Base-by-base conservation (phyloP, 306 rosid species). In the Inga oerstediana region DNA sequence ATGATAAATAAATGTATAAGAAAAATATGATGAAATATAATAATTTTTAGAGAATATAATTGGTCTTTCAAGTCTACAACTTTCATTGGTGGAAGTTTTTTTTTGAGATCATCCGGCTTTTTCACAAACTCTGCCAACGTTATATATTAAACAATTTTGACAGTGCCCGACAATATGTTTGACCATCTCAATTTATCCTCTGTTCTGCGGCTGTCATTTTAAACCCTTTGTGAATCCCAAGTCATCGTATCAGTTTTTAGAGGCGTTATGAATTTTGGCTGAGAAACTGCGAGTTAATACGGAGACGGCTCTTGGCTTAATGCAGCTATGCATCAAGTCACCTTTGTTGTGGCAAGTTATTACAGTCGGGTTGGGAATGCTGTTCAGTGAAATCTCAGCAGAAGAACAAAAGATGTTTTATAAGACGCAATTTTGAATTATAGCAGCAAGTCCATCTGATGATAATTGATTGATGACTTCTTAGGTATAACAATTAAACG, bases 1-100 rank as follows among this genome's bases (percentile, higher is more conserved):
- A 27, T 27, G 30, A 27, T 27, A 27, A 27, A 27, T 27, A 27
- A 27, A 27, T 27, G 30, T 27, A 27, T 27, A 27, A 27, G 30
- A 27, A 27, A 27, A 27, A 27, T 27, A 27, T 27, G 30, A 27
- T 27, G 30, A 27, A 27, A 27, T 27, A 27, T 27, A 27, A 27
- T 27, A 27, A 27, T 27, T 27, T 27, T 27, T 27, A 27, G 30
- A 27, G 30, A 27, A 27, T 27, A 27, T 0, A 27, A 27, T 27
- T 37, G 43, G 65, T 61, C 52, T 79, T 81, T 35, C 44, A 48
- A 65, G 39, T 52, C 70, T 64, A 17, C 41, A 64, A 41, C 22
- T 78, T 79, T 43, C 14, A 35, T 73, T 39, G 67, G 71, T 54
- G 78, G 46, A 79, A 71, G 56, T 65, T 78, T 72, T 51, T 39